Evolutionary conservation across 345 rosid genomes (phyloP), one percentile per base, ranked within the genome.

Genomic region (Salix exigua): DNA sequence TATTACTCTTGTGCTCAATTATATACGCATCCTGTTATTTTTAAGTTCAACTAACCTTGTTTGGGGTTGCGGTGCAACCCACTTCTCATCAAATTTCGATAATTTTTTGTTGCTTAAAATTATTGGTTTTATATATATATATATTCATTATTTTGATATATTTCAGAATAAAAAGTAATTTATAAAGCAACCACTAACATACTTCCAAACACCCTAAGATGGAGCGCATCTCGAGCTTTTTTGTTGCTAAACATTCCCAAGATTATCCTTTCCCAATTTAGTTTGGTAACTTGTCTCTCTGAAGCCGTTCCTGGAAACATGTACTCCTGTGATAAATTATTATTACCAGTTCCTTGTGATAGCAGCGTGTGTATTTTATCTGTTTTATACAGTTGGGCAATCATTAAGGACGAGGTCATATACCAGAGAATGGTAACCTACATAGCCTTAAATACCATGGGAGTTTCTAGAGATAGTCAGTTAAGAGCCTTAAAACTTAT

Each of bases 401-500:
- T 93, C 61, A 68, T 91, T 67, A 90, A 86, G 68, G 88, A 91
- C 31, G 74, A 91, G 79, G 77, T 23, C 35, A 84, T 93, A 51
- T 91, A 82, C 73, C 78, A 90, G 28, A 86, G 78, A 74, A 88
- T 93, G 93, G 0, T 0, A 0, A 21, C 0, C 0, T 76, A 78
- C 51, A 18, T 89, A 68, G 0, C 0, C 0, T 6, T 87, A 48
- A 90, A 75, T 60, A 87, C 88, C 18, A 53, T 87, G 71, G 96
- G 92, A 1, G 88, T 90, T 79, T 90, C 96, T 0, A 74, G 67
- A 75, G 96, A 89, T 17, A 84, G 73, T 38, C 97, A 93, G 42
- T 70, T 90, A n/a, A 84, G 87, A 81, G 86, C 73, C 72, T 73
- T 87, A 30, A 80, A 88, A 76, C 86, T 91, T 66, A 79, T 92